These are phyloP conservation scores for Smallanthus sonchifolius DNA, from an alignment of 129 eudicot species.

Conservation along the genomic window DNA sequence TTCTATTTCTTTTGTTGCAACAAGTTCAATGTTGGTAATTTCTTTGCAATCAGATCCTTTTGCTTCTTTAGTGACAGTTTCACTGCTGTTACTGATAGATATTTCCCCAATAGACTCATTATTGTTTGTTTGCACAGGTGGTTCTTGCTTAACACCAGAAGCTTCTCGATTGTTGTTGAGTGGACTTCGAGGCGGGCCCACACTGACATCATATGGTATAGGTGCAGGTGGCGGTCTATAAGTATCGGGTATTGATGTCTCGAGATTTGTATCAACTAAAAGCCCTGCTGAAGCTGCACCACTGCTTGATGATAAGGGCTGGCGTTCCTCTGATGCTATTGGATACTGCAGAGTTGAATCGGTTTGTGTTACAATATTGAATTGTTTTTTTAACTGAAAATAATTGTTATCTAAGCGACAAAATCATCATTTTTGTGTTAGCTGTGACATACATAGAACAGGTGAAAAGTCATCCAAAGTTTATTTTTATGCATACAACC, in stretches of 20 bases:
- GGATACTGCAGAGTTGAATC: constrained; percentile 54
- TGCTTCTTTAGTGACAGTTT: constrained; percentile 33
- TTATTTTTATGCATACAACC: background rate
- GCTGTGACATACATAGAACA: background rate
- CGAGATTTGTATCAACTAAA: constrained; percentile 86
- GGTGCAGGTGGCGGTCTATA: constrained; percentile 91
- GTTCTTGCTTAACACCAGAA: constrained; percentile 35
- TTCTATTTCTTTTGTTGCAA: constrained; percentile 44
- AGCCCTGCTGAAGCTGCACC: constrained; percentile 58
- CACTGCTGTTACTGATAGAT: constrained; percentile 31
- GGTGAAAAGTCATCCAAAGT: background rate
- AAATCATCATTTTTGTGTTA: background rate
- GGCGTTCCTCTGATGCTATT: constrained; percentile 69
- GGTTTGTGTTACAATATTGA: background rate
- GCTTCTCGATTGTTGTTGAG: constrained; percentile 36
- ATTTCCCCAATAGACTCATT: constrained; percentile 34
- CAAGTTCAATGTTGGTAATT: constrained; percentile 38
- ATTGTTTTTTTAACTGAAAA: background rate
- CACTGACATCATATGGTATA: constrained; percentile 66
- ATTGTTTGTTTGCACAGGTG: constrained; percentile 30
- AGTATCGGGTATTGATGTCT: constrained; percentile 79
- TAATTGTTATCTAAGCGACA: background rate
- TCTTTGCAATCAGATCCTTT: constrained; percentile 51
- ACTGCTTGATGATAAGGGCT: constrained; percentile 67
- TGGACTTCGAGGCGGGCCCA: constrained; percentile 42